Percentiles rank a stretch among this genome's conserved stretches.
These are phyloP conservation scores for Suhomyces sp. DNA, from an alignment of 805 yeast species.

Conservation along the genomic window DNA sequence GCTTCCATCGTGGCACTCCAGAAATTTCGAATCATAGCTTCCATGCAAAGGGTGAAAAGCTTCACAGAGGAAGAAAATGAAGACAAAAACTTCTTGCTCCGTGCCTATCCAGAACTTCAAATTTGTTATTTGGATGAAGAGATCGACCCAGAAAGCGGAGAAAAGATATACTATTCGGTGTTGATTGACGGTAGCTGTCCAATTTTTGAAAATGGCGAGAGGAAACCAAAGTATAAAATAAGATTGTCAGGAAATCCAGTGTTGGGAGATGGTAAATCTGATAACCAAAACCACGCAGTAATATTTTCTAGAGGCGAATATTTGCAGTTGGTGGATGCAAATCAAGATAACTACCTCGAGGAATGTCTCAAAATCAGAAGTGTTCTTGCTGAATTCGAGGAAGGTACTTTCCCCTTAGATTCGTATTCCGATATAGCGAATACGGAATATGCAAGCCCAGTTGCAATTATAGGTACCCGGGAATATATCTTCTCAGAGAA, in stretches of 20 bases:
- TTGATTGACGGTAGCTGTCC: conserved; percentile 72
- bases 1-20: conserved; percentile 57
- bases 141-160: conserved; percentile 38
- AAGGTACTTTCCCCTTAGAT: conserved; percentile 25
- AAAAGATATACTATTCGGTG: conserved; percentile 53
- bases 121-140: conserved; percentile 60
- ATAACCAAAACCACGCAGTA: conserved; percentile 75
- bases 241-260: conserved; percentile 77
- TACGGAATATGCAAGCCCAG: conserved; percentile 45
- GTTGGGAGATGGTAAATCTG: conserved; percentile 82
- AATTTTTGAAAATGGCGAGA: conserved; percentile 51
- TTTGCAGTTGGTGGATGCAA: conserved; percentile 77
- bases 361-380: conserved; percentile 78
- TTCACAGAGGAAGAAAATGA: conserved; percentile 58
- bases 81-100: conserved; percentile 54
- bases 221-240: conserved; percentile 50
- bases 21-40: conserved; percentile 61
- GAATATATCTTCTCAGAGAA: conserved; percentile 83
- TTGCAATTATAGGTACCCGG: conserved; percentile 80
- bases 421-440: conserved; percentile 13
- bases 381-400: conserved; percentile 75
- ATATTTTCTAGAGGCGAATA: conserved; percentile 79
- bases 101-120: conserved; percentile 68
- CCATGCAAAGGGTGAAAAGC: conserved; percentile 59
- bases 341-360: conserved; percentile 79